Evolutionary conservation across 192 early-diverging fungal genomes (phyloP).

Genomic region (Umbelopsis sp.): DNA sequence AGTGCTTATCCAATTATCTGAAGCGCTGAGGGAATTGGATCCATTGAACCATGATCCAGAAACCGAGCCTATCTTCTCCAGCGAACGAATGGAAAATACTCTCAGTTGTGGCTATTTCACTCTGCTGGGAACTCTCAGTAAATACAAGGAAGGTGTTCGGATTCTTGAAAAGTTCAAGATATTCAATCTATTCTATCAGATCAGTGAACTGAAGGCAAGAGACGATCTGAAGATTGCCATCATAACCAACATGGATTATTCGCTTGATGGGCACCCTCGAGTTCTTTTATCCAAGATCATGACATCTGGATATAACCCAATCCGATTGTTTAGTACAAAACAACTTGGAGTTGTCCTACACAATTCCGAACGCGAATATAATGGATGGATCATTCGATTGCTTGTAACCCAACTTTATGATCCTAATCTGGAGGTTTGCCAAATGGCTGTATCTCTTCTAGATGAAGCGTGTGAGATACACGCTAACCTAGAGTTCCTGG

Average conservation of each 20-base stretch:
- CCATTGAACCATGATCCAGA: constrained; percentile 54
- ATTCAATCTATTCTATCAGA: constrained; percentile 75
- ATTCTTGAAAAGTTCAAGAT: constrained; percentile 77
- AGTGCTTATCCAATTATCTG: constrained; percentile 69
- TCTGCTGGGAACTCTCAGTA: constrained; percentile 65
- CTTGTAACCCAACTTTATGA: constrained; percentile 79
- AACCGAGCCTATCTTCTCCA: constrained; percentile 71
- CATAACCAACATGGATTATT: constrained; percentile 75
- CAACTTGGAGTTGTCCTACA: constrained; percentile 68
- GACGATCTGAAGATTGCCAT: constrained; percentile 79
- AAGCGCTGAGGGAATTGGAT: constrained; percentile 74
- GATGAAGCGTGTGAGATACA: constrained; percentile 68
- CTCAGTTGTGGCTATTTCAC: constrained; percentile 80
- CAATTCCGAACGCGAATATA: constrained; percentile 57
- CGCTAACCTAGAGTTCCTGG: constrained; percentile 69
- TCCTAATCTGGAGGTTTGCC: constrained; percentile 68
- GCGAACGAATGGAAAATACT: constrained; percentile 71
- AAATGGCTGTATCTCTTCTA: constrained; percentile 67
- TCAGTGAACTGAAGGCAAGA: constrained; percentile 76
- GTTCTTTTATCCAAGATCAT: constrained; percentile 82
- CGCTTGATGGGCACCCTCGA: constrained; percentile 77
- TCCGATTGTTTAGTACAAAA: constrained; percentile 75
- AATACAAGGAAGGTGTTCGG: constrained; percentile 63
- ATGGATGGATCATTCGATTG: constrained; percentile 72
- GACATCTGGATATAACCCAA: constrained; percentile 81